phyloP scores from a whole-genome alignment of 2,329 filamentous ascomycete species.

The Epichloe festucae region DNA sequence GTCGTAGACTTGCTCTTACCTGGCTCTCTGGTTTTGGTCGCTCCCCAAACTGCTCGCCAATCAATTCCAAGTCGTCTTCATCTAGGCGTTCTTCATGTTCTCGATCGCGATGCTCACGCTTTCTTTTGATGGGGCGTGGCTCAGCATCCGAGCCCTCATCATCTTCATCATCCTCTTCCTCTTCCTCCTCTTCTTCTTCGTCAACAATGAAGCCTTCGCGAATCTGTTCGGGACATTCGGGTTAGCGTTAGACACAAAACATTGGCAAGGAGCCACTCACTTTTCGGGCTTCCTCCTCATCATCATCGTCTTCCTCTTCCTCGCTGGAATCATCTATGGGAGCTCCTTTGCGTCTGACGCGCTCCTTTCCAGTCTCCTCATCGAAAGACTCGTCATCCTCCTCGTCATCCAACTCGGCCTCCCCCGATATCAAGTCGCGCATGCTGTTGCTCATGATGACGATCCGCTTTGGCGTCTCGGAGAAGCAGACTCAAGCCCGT shows the following conservation, averaged over 20 bases:
- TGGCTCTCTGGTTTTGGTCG: slow-evolving; percentile 50
- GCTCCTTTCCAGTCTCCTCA: slow-evolving; percentile 55
- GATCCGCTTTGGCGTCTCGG: slow-evolving; percentile 2
- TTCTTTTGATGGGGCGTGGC: slow-evolving; percentile 50
- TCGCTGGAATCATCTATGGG: slow-evolving; percentile 72
- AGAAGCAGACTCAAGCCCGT: background rate
- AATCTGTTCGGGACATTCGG: slow-evolving; percentile 39
- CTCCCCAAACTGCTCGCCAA: slow-evolving; percentile 65
- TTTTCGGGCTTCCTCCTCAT: slow-evolving; percentile 69
- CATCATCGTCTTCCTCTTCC: slow-evolving; percentile 85
- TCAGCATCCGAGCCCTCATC: slow-evolving; percentile 41
- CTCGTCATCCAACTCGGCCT: slow-evolving; percentile 76
- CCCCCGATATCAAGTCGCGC: slow-evolving; percentile 68
- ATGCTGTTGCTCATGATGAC: slow-evolving; percentile 49
- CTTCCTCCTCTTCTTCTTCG: slow-evolving; percentile 56
- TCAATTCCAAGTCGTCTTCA: slow-evolving; percentile 91
- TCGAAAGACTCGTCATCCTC: slow-evolving; percentile 76
- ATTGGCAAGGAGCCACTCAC: slow-evolving; percentile 27
- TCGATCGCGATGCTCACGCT: slow-evolving; percentile 62
- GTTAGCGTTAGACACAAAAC: background rate
- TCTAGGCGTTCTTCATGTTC: slow-evolving; percentile 83
- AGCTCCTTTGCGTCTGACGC: slow-evolving; percentile 25
- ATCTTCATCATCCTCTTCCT: slow-evolving; percentile 51
- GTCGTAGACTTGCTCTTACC: slow-evolving; percentile 33
- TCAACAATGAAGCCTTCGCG: slow-evolving; percentile 85